phyloP scores from a whole-genome alignment of 2,329 filamentous ascomycete genomes.

The Pseudovirgaria hyperparasitica region DNA sequence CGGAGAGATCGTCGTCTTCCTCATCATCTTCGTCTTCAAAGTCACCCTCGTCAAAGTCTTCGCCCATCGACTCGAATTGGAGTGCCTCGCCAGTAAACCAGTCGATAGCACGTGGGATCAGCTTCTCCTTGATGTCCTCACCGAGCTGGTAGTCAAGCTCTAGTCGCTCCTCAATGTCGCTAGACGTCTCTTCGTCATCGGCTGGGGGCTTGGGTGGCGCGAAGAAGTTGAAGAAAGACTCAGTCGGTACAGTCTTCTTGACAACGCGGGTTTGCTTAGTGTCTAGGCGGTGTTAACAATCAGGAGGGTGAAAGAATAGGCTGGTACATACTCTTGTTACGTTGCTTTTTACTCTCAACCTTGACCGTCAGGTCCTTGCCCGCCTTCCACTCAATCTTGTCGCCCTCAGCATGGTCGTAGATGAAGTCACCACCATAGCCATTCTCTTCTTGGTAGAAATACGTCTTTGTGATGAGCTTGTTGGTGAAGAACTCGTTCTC shows the following conservation, averaged over 20 bases:
- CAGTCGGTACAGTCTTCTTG: slow-evolving; percentile 97
- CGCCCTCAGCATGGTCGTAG: slow-evolving; percentile 96
- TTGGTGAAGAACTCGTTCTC: slow-evolving; percentile 97
- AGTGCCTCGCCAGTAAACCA: slow-evolving; percentile 99
- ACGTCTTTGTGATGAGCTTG: slow-evolving; percentile 94
- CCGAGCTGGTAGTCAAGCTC: slow-evolving; percentile 98
- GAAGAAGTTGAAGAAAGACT: slow-evolving; percentile 98
- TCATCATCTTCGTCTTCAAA: slow-evolving; percentile 89
- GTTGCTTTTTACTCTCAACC: slow-evolving; percentile 98
- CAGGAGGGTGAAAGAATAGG: neutral
- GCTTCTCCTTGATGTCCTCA: slow-evolving; percentile 99
- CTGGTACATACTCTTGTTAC: slow-evolving; percentile 83
- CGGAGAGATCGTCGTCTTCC: slow-evolving; percentile 74
- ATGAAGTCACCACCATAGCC: slow-evolving; percentile 99
- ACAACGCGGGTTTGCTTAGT: slow-evolving; percentile 98
- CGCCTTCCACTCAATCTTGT: slow-evolving; percentile 94
- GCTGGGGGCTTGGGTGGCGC: slow-evolving; percentile 78
- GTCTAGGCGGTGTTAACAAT: slow-evolving; percentile 43
- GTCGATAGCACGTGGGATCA: slow-evolving; percentile 95
- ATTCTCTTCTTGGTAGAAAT: slow-evolving; percentile 97
- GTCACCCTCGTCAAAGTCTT: slow-evolving; percentile 70
- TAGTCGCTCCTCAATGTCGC: slow-evolving; percentile 92
- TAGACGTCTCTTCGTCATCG: slow-evolving; percentile 61
- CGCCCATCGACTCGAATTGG: slow-evolving; percentile 86
- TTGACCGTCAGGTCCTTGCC: slow-evolving; percentile 89